Evolutionary conservation across 257 asterid species (phyloP), one percentile per base, ranked within the genome.

Genomic region (Lithospermum erythrorhizon): DNA sequence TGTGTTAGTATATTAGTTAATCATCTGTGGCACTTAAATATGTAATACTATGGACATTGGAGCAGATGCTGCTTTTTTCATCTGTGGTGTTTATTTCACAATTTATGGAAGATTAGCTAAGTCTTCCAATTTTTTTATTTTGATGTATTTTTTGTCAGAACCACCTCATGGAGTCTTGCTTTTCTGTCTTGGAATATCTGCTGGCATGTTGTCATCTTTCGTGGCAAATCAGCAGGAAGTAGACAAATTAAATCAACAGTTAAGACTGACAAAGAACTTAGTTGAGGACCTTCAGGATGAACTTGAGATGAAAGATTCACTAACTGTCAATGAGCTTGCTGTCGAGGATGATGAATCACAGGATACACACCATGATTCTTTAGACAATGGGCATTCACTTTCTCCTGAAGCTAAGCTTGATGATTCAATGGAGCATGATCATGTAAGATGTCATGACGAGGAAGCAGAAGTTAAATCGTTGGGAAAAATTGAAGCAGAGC

Each of bases 241-340:
- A 48, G 82, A 80, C 54, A 80, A 79, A 64, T 66, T 91, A 82
- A 77, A 69, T 30, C 72, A 68, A 58, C 53, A 78, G 79, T 70
- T 91, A 84, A 84, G 73, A 77, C 89, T 79, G 65, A 72, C 76
- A 0, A 82, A 86, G 79, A 81, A 79, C 66, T 82, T 91, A 68
- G 95, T 84, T 67, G 89, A 84, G 69, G 98, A 91, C 81, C 78
- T 91, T 65, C 97, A 88, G 19, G 98, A 91, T 53, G 97, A 91
- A 71, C 93, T 91, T 63, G 94, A 89, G 67, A 82, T 91, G 97
- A 91, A 86, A 76, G 95, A 86, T 74, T 73, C 87, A 15, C 78
- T 89, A 57, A 86, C 89, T 52, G 89, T 86, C 70, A 82, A 82
- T 72, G 98, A 86, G 79, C 83, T 91, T 62, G 75, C 82, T 30